phyloP scores from a whole-genome alignment of 2,329 filamentous ascomycete genomes.

The Claviceps paspali region DNA sequence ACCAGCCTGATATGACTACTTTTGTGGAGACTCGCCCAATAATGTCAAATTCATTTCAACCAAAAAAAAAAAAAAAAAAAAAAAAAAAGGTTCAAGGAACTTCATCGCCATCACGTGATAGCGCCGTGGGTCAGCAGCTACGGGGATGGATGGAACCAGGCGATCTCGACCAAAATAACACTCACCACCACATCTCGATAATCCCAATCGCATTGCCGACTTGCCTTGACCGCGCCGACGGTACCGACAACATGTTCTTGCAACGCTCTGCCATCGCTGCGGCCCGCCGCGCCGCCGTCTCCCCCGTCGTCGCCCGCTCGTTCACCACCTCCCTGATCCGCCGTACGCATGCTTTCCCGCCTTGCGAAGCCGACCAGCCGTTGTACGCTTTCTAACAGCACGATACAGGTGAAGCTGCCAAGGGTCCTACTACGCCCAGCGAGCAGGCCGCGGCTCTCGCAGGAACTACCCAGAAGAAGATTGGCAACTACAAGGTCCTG shows the following conservation, averaged over 20 bases:
- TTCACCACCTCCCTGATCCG: constrained; percentile 46
- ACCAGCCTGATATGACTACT: too few species aligned
- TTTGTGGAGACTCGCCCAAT: neutral
- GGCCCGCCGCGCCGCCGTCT: constrained; percentile 42
- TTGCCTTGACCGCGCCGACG: constrained; percentile 5
- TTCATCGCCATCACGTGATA: constrained; percentile 5
- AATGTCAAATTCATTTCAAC: neutral
- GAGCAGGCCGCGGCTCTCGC: constrained; percentile 22
- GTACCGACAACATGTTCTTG: constrained; percentile 39
- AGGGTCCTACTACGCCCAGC: constrained; percentile 18
- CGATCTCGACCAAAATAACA: constrained; percentile 2
- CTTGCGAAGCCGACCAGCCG: constrained; percentile 11
- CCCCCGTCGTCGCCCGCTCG: constrained; percentile 38
- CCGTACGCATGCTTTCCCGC: constrained; percentile 28
- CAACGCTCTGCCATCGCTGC: constrained; percentile 46
- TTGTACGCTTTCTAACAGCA: constrained; percentile 3
- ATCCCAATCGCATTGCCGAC: constrained; percentile 4
- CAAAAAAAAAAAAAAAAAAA: too few species aligned
- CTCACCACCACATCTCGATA: constrained; percentile 5
- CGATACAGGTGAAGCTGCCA: constrained; percentile 21
- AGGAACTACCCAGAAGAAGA: constrained; percentile 27
- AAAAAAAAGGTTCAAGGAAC: too few species aligned
- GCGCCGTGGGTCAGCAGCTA: constrained; percentile 2
- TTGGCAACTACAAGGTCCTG: constrained; percentile 29
- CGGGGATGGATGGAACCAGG: constrained; percentile 1